Evolutionary conservation across 768 basidiomycete species (phyloP).

Genomic region (Boletus coccyginus): DNA sequence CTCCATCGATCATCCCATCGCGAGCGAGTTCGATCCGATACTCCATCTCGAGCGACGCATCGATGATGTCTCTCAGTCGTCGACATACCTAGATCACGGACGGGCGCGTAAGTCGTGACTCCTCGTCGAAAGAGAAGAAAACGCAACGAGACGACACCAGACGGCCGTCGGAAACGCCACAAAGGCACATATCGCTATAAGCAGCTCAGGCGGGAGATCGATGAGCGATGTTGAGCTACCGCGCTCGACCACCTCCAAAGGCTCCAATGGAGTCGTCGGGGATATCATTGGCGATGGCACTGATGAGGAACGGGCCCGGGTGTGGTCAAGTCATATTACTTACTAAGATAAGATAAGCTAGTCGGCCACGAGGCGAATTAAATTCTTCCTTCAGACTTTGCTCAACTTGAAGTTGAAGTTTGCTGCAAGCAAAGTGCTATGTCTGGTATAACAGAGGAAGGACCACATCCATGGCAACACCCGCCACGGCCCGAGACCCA

Average conservation of each 20-base stretch:
- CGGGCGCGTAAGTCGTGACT: neutral
- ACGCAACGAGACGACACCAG: slow-evolving; percentile 13
- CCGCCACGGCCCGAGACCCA: too few relatives aligned
- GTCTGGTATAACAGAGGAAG: too few relatives aligned
- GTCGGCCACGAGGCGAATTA: too few relatives aligned
- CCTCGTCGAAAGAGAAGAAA: neutral
- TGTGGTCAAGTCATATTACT: too few relatives aligned
- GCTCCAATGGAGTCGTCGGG: neutral
- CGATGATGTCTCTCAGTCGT: slow-evolving; percentile 17
- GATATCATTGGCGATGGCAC: neutral
- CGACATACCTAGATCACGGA: slow-evolving; percentile 20
- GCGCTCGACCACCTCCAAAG: neutral
- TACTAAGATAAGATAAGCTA: too few relatives aligned
- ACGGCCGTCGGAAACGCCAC: slow-evolving; percentile 10
- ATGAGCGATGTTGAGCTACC: neutral
- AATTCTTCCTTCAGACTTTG: too few relatives aligned
- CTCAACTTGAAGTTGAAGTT: too few relatives aligned
- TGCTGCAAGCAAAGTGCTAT: too few relatives aligned
- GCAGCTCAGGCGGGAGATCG: slow-evolving; percentile 16
- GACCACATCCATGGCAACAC: too few relatives aligned
- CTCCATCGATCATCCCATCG: slow-evolving; percentile 34
- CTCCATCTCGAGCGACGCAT: slow-evolving; percentile 31
- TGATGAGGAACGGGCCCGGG: too few relatives aligned
- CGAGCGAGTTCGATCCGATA: slow-evolving; percentile 39
- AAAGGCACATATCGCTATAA: slow-evolving; percentile 10